phyloP scores from a whole-genome alignment of 2,329 filamentous ascomycete genomes.

The Monilinia aucupariae region DNA sequence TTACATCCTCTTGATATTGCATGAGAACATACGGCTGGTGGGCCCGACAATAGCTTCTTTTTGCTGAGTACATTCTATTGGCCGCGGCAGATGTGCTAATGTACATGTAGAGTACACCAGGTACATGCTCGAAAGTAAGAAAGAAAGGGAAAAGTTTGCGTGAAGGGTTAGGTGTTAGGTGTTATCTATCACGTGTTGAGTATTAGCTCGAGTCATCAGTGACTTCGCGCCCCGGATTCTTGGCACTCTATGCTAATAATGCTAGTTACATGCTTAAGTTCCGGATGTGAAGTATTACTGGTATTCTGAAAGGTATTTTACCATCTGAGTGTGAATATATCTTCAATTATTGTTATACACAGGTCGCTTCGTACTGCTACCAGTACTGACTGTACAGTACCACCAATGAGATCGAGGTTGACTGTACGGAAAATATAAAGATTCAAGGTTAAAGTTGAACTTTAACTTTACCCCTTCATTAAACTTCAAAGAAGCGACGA shows the following conservation, averaged over 20 bases:
- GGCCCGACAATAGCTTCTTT: background rate
- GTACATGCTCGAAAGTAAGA: background rate
- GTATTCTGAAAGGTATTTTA: too few species aligned
- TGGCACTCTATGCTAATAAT: background rate
- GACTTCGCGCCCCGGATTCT: background rate
- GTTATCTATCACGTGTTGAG: background rate
- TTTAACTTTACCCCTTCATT: conserved; percentile 4
- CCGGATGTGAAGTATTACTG: too few species aligned
- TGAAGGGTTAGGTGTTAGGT: too few species aligned
- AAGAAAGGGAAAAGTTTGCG: background rate
- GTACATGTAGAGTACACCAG: too few species aligned
- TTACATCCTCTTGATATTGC: background rate
- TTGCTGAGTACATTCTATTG: background rate
- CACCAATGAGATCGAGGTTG: too few species aligned
- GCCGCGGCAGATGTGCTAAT: background rate
- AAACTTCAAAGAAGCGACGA: background rate
- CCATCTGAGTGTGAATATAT: background rate
- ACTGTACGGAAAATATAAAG: background rate
- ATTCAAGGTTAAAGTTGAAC: too few species aligned
- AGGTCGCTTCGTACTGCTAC: too few species aligned
- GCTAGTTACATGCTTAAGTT: background rate
- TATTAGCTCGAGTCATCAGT: background rate
- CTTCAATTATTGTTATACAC: background rate
- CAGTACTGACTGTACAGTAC: too few species aligned
- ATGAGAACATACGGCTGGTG: background rate